phyloP scores from a whole-genome alignment of 257 asterid genomes.

The Penstemon eatonii region DNA sequence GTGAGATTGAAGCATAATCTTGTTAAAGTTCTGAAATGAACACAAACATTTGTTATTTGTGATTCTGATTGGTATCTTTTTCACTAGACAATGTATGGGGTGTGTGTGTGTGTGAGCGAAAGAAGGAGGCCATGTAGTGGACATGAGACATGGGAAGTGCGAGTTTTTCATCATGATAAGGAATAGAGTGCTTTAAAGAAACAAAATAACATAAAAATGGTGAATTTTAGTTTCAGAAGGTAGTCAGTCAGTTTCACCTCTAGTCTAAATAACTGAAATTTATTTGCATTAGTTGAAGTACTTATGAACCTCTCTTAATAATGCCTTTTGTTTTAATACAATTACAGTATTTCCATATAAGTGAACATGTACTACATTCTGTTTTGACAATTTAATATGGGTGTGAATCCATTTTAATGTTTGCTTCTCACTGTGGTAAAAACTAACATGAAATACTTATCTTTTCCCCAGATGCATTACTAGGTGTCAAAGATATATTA shows the following conservation, averaged over 20 bases:
- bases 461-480: conserved; percentile 63
- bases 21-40: neutral
- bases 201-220: neutral
- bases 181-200: neutral
- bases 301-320: neutral
- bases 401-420: neutral
- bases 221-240: neutral
- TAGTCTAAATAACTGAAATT: neutral
- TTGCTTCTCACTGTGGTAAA: conserved; percentile 20
- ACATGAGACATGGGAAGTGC: neutral
- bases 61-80: conserved; percentile 1
- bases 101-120: neutral
- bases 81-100: neutral
- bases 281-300: neutral
- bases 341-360: neutral
- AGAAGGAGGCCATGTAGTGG: neutral
- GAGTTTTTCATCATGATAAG: conserved; percentile 5
- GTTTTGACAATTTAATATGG: neutral
- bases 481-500: conserved; percentile 73
- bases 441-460: conserved; percentile 18
- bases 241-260: too few species aligned
- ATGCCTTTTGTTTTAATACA: neutral
- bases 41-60: neutral
- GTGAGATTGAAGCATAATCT: neutral
- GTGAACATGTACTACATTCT: conserved; percentile 3